Evolutionary conservation across 2,329 filamentous ascomycete species (phyloP).

Genomic region (Aspergillus alliaceus): DNA sequence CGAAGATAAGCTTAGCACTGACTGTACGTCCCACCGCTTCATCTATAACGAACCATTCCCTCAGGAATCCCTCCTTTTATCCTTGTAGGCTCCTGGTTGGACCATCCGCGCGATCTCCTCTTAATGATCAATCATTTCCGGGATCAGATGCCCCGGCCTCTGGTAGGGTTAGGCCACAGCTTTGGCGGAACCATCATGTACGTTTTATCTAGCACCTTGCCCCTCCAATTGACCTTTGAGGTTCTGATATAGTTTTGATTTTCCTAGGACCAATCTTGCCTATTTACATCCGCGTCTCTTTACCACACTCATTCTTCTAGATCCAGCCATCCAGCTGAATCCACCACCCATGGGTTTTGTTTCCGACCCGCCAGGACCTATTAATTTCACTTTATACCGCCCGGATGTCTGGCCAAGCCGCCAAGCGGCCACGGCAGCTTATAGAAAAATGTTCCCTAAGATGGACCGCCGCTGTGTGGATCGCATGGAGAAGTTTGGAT

Average conservation of each 20-base stretch:
- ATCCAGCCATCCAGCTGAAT: conserved; percentile 11
- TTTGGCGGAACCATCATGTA: background rate
- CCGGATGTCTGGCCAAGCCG: conserved; percentile 9
- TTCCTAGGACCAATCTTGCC: background rate
- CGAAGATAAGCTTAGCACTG: conserved; percentile 10
- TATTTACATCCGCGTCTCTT: conserved; percentile 3
- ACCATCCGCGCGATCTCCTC: conserved; percentile 16
- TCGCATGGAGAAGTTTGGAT: conserved; percentile 5
- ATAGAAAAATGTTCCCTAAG: background rate
- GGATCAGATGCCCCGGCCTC: conserved; percentile 15
- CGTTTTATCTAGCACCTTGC: no score
- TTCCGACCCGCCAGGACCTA: background rate
- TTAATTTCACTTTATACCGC: background rate
- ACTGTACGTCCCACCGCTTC: conserved; percentile 4
- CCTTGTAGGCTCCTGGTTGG: conserved; percentile 15
- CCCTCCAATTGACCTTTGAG: no score
- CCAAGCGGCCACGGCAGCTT: background rate
- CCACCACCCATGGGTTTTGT: conserved; percentile 1
- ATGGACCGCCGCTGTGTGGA: conserved; percentile 11
- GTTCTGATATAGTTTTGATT: background rate
- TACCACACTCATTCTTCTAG: conserved; percentile 9
- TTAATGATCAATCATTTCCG: conserved; percentile 18
- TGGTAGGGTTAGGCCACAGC: conserved; percentile 20
- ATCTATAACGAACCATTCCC: no score
- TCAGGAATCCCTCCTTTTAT: no score